A percentile compares a stretch with the other conserved stretches of the same genome.
These are phyloP conservation scores for Hemisphaericaspora subhashii DNA, from an alignment of 1,139 yeast genomes.

Conservation along the genomic window DNA sequence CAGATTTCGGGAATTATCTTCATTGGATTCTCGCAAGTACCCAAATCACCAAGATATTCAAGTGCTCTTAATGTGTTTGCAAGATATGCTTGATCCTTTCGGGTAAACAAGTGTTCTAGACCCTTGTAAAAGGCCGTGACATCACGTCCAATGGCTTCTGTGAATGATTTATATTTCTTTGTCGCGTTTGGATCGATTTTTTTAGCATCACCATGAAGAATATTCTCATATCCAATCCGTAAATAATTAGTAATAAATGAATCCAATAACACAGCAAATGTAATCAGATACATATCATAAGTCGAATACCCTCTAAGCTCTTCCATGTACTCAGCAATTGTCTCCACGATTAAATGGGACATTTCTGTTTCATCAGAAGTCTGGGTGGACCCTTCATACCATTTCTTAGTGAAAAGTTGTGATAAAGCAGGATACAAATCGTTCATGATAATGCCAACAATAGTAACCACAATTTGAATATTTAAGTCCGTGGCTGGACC, in stretches of 20 bases:
- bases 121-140: slow-evolving; percentile 63
- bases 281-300: slow-evolving; percentile 46
- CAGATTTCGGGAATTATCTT: slow-evolving; percentile 57
- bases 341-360: slow-evolving; percentile 59
- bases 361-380: slow-evolving; percentile 37
- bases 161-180: slow-evolving; percentile 41
- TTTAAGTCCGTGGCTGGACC: slow-evolving; percentile 80
- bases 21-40: slow-evolving; percentile 52
- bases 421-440: slow-evolving; percentile 56
- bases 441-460: slow-evolving; percentile 68
- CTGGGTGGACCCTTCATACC: slow-evolving; percentile 48
- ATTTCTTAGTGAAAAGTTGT: slow-evolving; percentile 37
- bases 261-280: slow-evolving; percentile 45
- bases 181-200: slow-evolving; percentile 62
- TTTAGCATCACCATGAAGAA: slow-evolving; percentile 48
- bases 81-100: slow-evolving; percentile 51
- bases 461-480: slow-evolving; percentile 62
- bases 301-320: slow-evolving; percentile 57
- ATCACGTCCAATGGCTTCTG: slow-evolving; percentile 54
- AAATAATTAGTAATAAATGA: slow-evolving; percentile 46
- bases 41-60: slow-evolving; percentile 71
- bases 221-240: slow-evolving; percentile 45
- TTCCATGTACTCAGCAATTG: slow-evolving; percentile 70
- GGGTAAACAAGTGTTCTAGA: slow-evolving; percentile 53
- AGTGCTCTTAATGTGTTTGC: slow-evolving; percentile 53